Conservation (phyloP, 73 alveolate species). For the Stentor roeselii region DNA sequence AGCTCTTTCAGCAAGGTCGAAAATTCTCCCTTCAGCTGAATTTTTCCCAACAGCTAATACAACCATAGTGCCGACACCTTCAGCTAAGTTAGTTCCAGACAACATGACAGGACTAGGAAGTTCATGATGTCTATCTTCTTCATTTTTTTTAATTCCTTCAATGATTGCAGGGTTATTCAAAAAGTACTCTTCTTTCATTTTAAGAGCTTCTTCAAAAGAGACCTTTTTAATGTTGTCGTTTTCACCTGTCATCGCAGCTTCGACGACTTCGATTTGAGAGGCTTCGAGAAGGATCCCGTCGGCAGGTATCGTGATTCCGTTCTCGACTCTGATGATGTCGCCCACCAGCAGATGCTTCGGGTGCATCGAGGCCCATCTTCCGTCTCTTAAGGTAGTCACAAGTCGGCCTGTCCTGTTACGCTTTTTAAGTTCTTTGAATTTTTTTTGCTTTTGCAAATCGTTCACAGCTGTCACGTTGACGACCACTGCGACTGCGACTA, state of each 20-base stretch:
- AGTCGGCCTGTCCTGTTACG: constrained; percentile 31
- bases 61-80: constrained; percentile 61
- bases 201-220: constrained; percentile 49
- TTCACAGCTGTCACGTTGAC: constrained; percentile 65
- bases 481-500: constrained; percentile 67
- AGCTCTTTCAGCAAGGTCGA: constrained; percentile 38
- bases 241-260: constrained; percentile 74
- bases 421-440: constrained; percentile 40
- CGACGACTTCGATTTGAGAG: background rate
- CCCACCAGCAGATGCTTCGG: constrained; percentile 67
- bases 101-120: constrained; percentile 56
- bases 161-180: too few relatives aligned
- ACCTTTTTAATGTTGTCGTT: constrained; percentile 65
- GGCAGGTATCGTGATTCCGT: constrained; percentile 84
- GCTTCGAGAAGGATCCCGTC: constrained; percentile 44
- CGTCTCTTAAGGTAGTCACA: constrained; percentile 57
- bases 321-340: constrained; percentile 51
- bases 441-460: constrained; percentile 60
- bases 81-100: constrained; percentile 58
- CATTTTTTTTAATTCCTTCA: too few relatives aligned
- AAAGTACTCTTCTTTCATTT: constrained; percentile 50
- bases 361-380: constrained; percentile 43
- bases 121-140: constrained; percentile 19
- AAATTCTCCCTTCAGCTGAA: constrained; percentile 53
- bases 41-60: constrained; percentile 57